These are phyloP conservation scores for Sugiyamaella japonica DNA, from an alignment of 1,139 yeast species.

Conservation along the genomic window DNA sequence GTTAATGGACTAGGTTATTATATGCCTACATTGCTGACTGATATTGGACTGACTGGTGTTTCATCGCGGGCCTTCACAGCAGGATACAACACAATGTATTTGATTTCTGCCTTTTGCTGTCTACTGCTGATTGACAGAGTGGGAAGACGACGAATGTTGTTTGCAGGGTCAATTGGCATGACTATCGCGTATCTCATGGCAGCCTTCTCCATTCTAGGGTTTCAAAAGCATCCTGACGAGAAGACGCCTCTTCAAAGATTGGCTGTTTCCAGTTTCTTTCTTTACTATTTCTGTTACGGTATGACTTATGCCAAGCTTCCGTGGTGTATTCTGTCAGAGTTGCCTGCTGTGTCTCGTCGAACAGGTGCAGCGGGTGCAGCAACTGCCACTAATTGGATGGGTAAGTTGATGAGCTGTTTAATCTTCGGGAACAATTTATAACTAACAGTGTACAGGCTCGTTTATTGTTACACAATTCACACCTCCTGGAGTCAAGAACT, in stretches of 20 bases:
- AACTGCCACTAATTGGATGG: constrained; percentile 24
- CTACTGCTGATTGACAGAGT: constrained; percentile 44
- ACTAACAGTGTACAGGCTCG: constrained; percentile 5
- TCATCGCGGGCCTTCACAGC: constrained; percentile 19
- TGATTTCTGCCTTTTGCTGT: constrained; percentile 18
- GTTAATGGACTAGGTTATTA: constrained; percentile 24
- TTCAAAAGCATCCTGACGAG: constrained; percentile 9
- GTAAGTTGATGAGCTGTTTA: constrained; percentile 1
- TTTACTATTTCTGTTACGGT: constrained; percentile 22
- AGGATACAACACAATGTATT: constrained; percentile 19
- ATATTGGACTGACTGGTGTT: constrained; percentile 19
- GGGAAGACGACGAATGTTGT: constrained; percentile 68
- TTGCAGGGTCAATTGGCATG: constrained; percentile 59
- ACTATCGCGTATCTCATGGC: constrained; percentile 44
- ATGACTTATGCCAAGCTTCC: constrained; percentile 21
- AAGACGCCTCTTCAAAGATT: constrained; percentile 9
- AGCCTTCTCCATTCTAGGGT: constrained; percentile 18
- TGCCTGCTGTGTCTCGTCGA: constrained; percentile 19
- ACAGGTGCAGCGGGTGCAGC: constrained; percentile 23
- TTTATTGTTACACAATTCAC: constrained; percentile 22
- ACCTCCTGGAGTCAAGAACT: constrained; percentile 20
- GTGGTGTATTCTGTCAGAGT: constrained; percentile 22
- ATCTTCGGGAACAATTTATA: background rate
- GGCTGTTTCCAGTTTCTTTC: constrained; percentile 19
- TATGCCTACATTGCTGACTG: constrained; percentile 22